Evolutionary conservation across 1,284 basidiomycete genomes (phyloP).

Genomic region (Neonothopanus nambi): DNA sequence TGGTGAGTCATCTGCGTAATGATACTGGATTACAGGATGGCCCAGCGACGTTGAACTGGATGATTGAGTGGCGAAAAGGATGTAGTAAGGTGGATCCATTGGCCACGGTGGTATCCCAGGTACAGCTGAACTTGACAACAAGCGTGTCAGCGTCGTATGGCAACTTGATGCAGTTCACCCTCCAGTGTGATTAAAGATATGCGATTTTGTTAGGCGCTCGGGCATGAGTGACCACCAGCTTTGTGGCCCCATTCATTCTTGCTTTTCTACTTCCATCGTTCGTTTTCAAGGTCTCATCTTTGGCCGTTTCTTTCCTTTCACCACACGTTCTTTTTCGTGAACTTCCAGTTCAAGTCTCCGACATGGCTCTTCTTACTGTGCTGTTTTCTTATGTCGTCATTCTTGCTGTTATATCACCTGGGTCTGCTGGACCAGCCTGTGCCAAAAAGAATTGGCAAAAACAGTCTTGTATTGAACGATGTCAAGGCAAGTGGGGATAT

Average conservation of each 20-base stretch:
- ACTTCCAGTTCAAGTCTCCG: slow-evolving; percentile 21
- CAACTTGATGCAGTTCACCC: slow-evolving; percentile 13
- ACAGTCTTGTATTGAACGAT: slow-evolving; percentile 41
- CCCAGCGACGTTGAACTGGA: slow-evolving; percentile 48
- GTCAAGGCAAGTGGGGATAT: slow-evolving; percentile 53
- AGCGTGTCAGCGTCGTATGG: slow-evolving; percentile 13
- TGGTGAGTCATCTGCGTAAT: slow-evolving; percentile 76
- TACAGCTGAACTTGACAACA: background rate
- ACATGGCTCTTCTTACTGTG: slow-evolving; percentile 43
- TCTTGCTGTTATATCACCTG: slow-evolving; percentile 36
- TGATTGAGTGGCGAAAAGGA: slow-evolving; percentile 58
- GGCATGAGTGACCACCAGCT: background rate
- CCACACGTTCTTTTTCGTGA: slow-evolving; percentile 35
- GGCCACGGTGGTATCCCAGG: background rate
- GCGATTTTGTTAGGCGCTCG: background rate
- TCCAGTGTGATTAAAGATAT: too few species aligned
- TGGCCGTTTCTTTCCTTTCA: slow-evolving; percentile 10
- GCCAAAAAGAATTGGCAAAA: slow-evolving; percentile 38
- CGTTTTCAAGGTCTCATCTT: background rate
- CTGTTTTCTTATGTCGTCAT: slow-evolving; percentile 41
- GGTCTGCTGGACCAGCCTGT: slow-evolving; percentile 52
- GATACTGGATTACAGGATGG: slow-evolving; percentile 79
- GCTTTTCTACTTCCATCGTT: background rate
- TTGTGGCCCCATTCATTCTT: background rate
- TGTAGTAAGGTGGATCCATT: slow-evolving; percentile 53